Conservation (phyloP, 2,329 filamentous ascomycete genomes). For the Colletotrichum musae region DNA sequence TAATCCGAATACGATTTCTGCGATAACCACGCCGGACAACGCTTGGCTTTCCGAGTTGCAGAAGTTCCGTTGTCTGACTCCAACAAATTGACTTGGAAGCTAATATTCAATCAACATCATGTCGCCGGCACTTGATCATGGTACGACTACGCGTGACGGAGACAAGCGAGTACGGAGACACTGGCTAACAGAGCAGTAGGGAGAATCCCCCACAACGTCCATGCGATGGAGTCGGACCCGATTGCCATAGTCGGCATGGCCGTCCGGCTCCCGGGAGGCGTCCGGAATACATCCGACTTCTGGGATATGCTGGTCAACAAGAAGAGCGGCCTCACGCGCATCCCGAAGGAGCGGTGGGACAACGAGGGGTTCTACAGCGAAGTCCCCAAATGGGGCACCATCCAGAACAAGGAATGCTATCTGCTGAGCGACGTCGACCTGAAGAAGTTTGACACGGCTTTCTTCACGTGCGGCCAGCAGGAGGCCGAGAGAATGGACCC, state of each 20-base stretch:
- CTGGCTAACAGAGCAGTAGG: neutral
- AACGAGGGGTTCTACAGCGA: conserved; percentile 44
- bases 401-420: conserved; percentile 39
- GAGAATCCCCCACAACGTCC: neutral
- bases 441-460: conserved; percentile 48
- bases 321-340: conserved; percentile 42
- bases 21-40: no score
- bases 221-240: conserved; percentile 33
- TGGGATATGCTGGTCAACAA: conserved; percentile 52
- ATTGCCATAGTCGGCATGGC: conserved; percentile 52
- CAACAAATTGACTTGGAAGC: no score
- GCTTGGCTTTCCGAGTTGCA: no score
- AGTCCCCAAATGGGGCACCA: conserved; percentile 32
- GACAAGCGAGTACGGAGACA: neutral
- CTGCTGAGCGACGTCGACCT: conserved; percentile 45
- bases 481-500: conserved; percentile 50
- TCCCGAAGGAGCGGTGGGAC: conserved; percentile 48
- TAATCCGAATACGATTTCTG: no score
- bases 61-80: no score
- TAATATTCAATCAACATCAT: no score
- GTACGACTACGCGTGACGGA: no score
- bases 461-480: conserved; percentile 49
- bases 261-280: conserved; percentile 49
- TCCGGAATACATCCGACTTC: conserved; percentile 45
- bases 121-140: no score